These are phyloP conservation scores for Arthrobotrys sphaeroides DNA, from an alignment of 2,329 filamentous ascomycete species.

Conservation along the genomic window DNA sequence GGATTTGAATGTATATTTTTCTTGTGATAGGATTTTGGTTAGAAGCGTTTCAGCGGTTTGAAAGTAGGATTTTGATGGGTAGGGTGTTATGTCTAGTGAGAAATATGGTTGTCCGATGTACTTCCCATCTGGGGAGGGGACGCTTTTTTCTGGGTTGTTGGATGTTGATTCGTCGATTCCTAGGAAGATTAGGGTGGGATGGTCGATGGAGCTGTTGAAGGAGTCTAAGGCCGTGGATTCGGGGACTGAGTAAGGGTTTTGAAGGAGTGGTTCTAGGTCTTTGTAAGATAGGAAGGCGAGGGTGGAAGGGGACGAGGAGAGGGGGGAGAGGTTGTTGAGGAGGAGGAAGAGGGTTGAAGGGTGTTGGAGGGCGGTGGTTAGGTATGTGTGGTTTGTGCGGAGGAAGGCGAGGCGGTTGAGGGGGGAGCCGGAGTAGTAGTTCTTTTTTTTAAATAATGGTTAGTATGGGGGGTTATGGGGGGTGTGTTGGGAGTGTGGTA, in stretches of 20 bases:
- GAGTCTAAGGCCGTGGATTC: slow-evolving; percentile 77
- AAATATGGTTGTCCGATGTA: slow-evolving; percentile 84
- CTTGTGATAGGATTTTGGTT: slow-evolving; percentile 68
- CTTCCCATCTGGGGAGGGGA: slow-evolving; percentile 59
- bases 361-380: slow-evolving; percentile 73
- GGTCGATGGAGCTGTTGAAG: slow-evolving; percentile 71
- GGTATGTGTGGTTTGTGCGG: slow-evolving; percentile 74
- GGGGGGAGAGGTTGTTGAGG: slow-evolving; percentile 79
- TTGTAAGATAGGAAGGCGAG: slow-evolving; percentile 75
- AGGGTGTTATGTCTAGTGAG: slow-evolving; percentile 85
- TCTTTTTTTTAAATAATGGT: slow-evolving; percentile 60
- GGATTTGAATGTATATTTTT: slow-evolving; percentile 68
- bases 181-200: slow-evolving; percentile 80
- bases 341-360: slow-evolving; percentile 77
- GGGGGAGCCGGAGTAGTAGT: slow-evolving; percentile 82
- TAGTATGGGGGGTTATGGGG: too few species aligned
- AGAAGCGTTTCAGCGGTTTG: slow-evolving; percentile 70
- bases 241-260: slow-evolving; percentile 73
- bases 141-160: slow-evolving; percentile 58
- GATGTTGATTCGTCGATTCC: slow-evolving; percentile 75
- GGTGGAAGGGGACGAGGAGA: slow-evolving; percentile 70
- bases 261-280: slow-evolving; percentile 76
- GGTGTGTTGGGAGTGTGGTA: slow-evolving; percentile 38
- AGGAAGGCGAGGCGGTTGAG: slow-evolving; percentile 83
- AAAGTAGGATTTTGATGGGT: slow-evolving; percentile 66